Evolutionary conservation across 2,329 filamentous ascomycete species (phyloP).

Genomic region (Xenoacremonium recifei): DNA sequence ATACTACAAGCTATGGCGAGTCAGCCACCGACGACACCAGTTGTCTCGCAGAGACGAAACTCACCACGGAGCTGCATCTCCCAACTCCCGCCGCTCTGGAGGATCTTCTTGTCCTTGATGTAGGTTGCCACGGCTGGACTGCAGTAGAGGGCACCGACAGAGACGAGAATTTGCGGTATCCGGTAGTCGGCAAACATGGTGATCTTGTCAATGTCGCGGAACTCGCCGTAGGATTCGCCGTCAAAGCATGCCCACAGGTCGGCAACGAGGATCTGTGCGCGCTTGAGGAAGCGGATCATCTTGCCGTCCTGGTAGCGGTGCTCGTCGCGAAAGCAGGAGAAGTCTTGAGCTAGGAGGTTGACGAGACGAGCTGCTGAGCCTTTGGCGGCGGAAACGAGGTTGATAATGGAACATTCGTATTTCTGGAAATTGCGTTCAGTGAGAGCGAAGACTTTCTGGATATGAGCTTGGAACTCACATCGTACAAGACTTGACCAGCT

Average conservation of each 20-base stretch:
- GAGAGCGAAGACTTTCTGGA: slow-evolving; percentile 2
- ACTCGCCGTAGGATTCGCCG: slow-evolving; percentile 73
- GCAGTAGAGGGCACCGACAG: slow-evolving; percentile 79
- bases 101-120: slow-evolving; percentile 61
- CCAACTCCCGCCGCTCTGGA: slow-evolving; percentile 72
- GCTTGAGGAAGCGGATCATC: slow-evolving; percentile 81
- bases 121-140: slow-evolving; percentile 74
- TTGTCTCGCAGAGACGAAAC: slow-evolving; percentile 8
- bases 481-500: slow-evolving; percentile 75
- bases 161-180: slow-evolving; percentile 88
- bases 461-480: slow-evolving; percentile 48
- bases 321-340: slow-evolving; percentile 84
- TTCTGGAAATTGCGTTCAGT: slow-evolving; percentile 51
- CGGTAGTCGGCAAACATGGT: slow-evolving; percentile 99
- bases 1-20: slow-evolving; percentile 72
- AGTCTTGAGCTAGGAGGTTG: slow-evolving; percentile 79
- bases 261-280: slow-evolving; percentile 93
- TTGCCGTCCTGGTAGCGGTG: slow-evolving; percentile 69
- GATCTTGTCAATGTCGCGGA: slow-evolving; percentile 88
- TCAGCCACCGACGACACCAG: slow-evolving; percentile 10
- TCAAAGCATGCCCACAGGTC: slow-evolving; percentile 97
- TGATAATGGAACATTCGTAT: slow-evolving; percentile 72
- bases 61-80: slow-evolving; percentile 83
- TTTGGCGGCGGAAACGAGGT: slow-evolving; percentile 71
- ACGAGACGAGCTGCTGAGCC: slow-evolving; percentile 82